Evolutionary conservation across 305 asterid genomes (phyloP), one percentile per base, ranked within the genome.

Genomic region (Euphrasia arctica): DNA sequence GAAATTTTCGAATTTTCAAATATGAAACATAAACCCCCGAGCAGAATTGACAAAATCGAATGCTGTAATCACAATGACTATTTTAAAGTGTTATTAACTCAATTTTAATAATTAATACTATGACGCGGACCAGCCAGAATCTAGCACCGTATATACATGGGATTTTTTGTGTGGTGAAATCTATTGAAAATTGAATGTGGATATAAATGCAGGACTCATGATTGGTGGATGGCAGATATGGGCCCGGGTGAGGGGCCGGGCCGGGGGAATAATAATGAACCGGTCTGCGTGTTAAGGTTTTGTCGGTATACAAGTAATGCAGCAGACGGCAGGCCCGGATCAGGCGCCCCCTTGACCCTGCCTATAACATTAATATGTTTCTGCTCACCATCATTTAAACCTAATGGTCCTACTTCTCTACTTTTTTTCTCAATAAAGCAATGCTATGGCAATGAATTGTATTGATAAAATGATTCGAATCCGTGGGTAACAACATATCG

Each of bases 291-390:
- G 43, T 65, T 51, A 70, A 18, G 52, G 54, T 9, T 58, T 72
- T 75, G 74, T 75, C 74, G 65, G 64, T 32, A 31, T 27, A 62
- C 34, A 64, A 67, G 57, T 45, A 71, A 67, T 71, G 73, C 72
- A 62, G 60, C 60, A 18, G 31, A 56, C 65, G 60, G 31, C 69
- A 54, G 72, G 61, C 69, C 74, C 74, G 71, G 76, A 67, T 70
- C 76, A 75, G 75, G 47, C 77, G 77, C 77, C 72, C 69, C 66
- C 27, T 18, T 42, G 62, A 47, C 58, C 74, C 68, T 25, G 27
- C 71, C 66, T 65, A 47, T n/a, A n/a, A 47, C 56, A 67, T 72
- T 3, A 61, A 48, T 67, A 29, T 29, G 28, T 52, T 56, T 63
- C 67, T 41, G 39, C 62, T 18, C 25, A 9, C 51, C 60, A 59